These are phyloP conservation scores for Aspergillus sp. DNA, from an alignment of 2,329 filamentous ascomycete genomes.

Conservation along the genomic window DNA sequence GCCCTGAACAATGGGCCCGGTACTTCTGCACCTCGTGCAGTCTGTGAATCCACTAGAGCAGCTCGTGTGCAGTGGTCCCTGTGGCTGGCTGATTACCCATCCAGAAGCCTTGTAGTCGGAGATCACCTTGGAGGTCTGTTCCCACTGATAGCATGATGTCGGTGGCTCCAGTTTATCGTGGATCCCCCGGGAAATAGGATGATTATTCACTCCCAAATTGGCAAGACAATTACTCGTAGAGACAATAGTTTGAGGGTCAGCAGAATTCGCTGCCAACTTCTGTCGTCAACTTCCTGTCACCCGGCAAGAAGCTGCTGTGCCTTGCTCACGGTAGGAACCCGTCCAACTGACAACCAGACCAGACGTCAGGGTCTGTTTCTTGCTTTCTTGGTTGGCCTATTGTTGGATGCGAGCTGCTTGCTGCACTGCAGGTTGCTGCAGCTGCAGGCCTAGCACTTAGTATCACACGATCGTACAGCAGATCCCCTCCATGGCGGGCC, in stretches of 20 bases:
- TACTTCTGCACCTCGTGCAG: background rate
- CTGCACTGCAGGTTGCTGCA: conserved; percentile 10
- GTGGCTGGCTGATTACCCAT: background rate
- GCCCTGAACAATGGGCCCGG: background rate
- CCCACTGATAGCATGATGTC: background rate
- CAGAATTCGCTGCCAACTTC: too few species aligned
- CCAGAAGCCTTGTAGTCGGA: background rate
- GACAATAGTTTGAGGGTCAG: too few species aligned
- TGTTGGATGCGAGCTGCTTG: background rate
- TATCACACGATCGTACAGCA: conserved; percentile 13
- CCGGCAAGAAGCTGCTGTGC: background rate
- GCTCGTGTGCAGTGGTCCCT: background rate
- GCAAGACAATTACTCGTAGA: too few species aligned
- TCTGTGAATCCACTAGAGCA: background rate
- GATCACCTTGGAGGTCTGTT: background rate
- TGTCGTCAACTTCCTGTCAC: background rate
- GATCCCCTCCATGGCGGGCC: background rate
- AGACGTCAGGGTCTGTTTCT: too few species aligned
- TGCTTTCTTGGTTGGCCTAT: too few species aligned
- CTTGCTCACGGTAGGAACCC: conserved; percentile 9
- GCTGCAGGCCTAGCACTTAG: conserved; percentile 10
- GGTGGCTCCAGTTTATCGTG: background rate
- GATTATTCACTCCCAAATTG: background rate
- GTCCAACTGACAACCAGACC: background rate
- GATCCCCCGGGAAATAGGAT: too few species aligned